Conservation (phyloP, 352 stramenopile genomes). For the Phytophthora foliorum region DNA sequence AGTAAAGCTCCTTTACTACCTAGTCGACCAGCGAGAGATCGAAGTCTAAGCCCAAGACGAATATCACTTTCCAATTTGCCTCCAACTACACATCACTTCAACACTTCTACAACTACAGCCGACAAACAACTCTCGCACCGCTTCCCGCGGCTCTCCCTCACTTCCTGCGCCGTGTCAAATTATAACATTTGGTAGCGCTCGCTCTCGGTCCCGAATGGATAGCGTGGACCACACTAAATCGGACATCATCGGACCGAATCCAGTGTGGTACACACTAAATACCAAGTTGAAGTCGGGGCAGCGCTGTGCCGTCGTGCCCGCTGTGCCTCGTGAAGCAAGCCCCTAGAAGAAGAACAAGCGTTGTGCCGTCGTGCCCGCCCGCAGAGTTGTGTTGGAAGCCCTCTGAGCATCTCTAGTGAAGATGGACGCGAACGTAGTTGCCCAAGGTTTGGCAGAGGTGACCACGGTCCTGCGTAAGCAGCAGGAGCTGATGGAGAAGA, state of each 20-base stretch:
- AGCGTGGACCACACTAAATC: background rate
- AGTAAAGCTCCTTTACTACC: background rate
- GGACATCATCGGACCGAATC: background rate
- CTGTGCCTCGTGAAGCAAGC: conserved; percentile 4
- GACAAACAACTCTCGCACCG: background rate
- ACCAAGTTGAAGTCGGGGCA: background rate
- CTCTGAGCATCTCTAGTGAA: conserved; percentile 6
- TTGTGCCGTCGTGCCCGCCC: conserved; percentile 3
- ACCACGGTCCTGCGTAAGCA: background rate
- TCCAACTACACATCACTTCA: background rate
- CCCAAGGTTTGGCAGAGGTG: conserved; percentile 7
- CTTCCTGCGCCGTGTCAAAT: background rate
- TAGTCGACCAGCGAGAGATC: too few species aligned
- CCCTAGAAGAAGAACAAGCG: conserved; percentile 1
- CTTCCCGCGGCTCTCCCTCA: too few species aligned
- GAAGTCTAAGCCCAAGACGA: background rate
- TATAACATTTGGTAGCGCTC: background rate
- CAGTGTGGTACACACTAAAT: background rate
- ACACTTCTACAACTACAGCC: background rate
- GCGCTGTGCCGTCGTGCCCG: background rate
- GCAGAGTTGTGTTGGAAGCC: background rate
- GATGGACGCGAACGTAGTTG: conserved; percentile 9
- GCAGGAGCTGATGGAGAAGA: conserved; percentile 8
- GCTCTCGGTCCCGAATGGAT: background rate
- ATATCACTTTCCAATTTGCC: background rate